These are phyloP conservation scores for Monosporascus sp. DNA, from an alignment of 2,329 filamentous ascomycete species.

Conservation along the genomic window DNA sequence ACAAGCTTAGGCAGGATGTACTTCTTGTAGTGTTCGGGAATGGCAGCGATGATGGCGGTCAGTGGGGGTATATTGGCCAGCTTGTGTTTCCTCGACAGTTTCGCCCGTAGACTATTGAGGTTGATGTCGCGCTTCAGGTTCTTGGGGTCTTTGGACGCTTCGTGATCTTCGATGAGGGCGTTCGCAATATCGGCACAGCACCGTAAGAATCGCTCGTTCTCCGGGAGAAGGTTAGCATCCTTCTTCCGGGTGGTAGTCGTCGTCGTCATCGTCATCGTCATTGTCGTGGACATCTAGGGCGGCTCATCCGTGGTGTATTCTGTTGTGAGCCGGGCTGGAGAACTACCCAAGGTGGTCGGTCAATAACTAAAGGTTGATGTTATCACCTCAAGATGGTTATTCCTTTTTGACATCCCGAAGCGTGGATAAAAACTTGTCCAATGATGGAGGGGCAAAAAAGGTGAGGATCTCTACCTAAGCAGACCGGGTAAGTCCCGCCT, in stretches of 20 bases:
- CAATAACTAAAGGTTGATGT: too few relatives aligned
- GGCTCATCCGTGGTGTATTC: not conserved
- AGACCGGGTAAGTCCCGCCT: not conserved
- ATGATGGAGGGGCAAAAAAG: not conserved
- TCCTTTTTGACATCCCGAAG: not conserved
- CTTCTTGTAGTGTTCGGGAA: slow-evolving; percentile 99
- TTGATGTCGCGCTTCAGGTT: slow-evolving; percentile 83
- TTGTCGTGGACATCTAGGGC: slow-evolving; percentile 53
- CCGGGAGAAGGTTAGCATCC: slow-evolving; percentile 70
- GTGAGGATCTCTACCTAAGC: not conserved
- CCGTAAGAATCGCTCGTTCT: slow-evolving; percentile 90
- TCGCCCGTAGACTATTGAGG: slow-evolving; percentile 80
- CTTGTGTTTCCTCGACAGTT: slow-evolving; percentile 88
- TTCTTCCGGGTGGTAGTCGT: slow-evolving; percentile 65
- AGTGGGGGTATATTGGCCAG: slow-evolving; percentile 83
- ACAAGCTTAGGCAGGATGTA: slow-evolving; percentile 95
- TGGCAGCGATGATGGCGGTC: slow-evolving; percentile 94
- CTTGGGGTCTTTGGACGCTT: slow-evolving; percentile 68
- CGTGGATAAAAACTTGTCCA: not conserved
- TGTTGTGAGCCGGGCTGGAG: too few relatives aligned
- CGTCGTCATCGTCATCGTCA: slow-evolving; percentile 60
- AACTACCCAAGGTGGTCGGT: too few relatives aligned
- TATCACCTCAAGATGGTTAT: not conserved
- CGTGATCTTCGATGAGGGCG: slow-evolving; percentile 89
- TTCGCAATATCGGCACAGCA: slow-evolving; percentile 95